A percentile compares a stretch with the other conserved stretches of the same genome.
Conservation (phyloP, 441 rosid species). For the Metrosideros polymorpha region DNA sequence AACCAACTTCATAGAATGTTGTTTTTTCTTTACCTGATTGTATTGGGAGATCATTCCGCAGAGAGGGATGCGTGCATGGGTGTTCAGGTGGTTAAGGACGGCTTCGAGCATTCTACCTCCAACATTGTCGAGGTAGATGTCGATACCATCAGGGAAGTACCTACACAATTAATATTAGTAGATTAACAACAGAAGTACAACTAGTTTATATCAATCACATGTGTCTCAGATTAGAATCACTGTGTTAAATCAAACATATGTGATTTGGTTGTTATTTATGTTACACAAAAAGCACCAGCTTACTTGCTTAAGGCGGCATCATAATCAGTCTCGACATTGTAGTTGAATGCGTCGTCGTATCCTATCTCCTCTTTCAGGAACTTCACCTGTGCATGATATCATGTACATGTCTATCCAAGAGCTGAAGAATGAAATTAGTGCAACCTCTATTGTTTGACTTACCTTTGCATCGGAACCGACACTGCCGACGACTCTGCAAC, state of each 20-base stretch:
- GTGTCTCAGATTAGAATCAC: background rate
- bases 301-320: slow-evolving; percentile 38
- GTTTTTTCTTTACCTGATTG: slow-evolving; percentile 14
- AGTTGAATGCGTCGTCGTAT: slow-evolving; percentile 43
- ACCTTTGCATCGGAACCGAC: slow-evolving; percentile 43
- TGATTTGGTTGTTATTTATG: background rate
- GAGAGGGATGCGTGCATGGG: slow-evolving; percentile 19
- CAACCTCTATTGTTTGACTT: background rate
- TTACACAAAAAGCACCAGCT: background rate
- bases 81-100: slow-evolving; percentile 31
- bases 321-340: slow-evolving; percentile 29
- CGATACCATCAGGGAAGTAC: slow-evolving; percentile 35
- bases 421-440: background rate
- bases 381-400: slow-evolving; percentile 12
- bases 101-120: slow-evolving; percentile 46
- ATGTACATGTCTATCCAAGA: background rate
- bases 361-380: slow-evolving; percentile 33
- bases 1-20: background rate
- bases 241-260: background rate
- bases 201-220: background rate
- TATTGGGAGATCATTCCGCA: slow-evolving; percentile 46
- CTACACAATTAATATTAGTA: slow-evolving; percentile 1
- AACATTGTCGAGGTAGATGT: slow-evolving; percentile 37
- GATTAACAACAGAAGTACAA: background rate
- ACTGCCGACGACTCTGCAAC: slow-evolving; percentile 38